phyloP scores from a whole-genome alignment of 148 eudicot genomes.

The Vaccinium darrowii region DNA sequence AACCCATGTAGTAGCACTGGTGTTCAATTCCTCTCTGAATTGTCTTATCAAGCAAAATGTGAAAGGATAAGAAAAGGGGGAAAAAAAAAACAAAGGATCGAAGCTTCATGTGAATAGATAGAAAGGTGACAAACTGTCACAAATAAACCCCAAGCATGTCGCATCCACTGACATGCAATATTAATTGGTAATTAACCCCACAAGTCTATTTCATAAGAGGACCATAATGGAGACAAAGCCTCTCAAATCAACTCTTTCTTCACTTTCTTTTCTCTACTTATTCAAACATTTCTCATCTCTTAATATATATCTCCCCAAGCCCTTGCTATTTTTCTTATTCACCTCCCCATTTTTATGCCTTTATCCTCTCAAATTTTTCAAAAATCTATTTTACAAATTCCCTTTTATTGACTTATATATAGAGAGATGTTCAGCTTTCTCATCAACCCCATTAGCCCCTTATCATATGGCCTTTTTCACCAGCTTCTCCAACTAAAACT shows the following conservation, averaged over 20 bases:
- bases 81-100: neutral
- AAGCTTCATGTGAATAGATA: neutral
- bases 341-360: neutral
- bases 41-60: neutral
- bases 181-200: neutral
- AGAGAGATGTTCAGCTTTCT: neutral
- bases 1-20: neutral
- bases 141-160: neutral
- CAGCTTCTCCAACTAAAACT: constrained; percentile 5
- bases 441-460: constrained; percentile 9
- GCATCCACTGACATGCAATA: neutral
- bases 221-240: neutral
- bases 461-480: neutral
- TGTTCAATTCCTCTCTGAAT: neutral
- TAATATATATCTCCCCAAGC: neutral
- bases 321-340: neutral
- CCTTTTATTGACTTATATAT: constrained; percentile 4
- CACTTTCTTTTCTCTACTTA: constrained; percentile 4
- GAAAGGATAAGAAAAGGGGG: too few species aligned
- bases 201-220: neutral
- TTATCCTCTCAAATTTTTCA: neutral
- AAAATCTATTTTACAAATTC: neutral
- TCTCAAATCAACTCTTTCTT: constrained; percentile 9
- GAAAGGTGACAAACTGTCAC: neutral
- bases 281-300: constrained; percentile 10